A percentile compares a stretch with the other conserved stretches of the same genome.
Conservation (phyloP, 2,329 filamentous ascomycete genomes). For the Karstenula rhodostoma region DNA sequence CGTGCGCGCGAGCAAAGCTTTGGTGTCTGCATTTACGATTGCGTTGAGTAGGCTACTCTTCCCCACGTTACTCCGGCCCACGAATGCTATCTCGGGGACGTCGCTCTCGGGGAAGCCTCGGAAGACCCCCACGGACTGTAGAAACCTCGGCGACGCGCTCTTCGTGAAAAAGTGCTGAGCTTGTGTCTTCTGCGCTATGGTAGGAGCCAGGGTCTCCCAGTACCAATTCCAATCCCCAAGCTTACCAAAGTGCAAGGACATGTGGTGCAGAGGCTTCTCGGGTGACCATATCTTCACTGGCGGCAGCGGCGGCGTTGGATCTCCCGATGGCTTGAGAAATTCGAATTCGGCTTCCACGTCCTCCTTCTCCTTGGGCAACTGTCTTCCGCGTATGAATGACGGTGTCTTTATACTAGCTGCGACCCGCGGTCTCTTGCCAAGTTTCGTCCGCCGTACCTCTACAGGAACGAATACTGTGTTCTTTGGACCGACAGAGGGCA, state of each 20-base stretch:
- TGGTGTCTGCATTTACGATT: slow-evolving; percentile 57
- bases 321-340: slow-evolving; percentile 26
- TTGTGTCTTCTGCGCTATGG: slow-evolving; percentile 47
- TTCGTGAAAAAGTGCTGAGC: slow-evolving; percentile 56
- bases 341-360: not conserved
- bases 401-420: not conserved
- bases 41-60: slow-evolving; percentile 74
- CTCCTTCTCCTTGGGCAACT: not conserved
- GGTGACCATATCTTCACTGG: slow-evolving; percentile 14
- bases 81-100: slow-evolving; percentile 70
- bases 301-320: slow-evolving; percentile 11
- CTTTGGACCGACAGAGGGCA: too few relatives aligned
- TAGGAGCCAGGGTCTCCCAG: slow-evolving; percentile 42
- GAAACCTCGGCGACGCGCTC: slow-evolving; percentile 55
- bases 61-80: slow-evolving; percentile 75
- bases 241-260: slow-evolving; percentile 14
- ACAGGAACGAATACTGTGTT: not conserved
- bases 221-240: slow-evolving; percentile 41
- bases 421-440: not conserved
- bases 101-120: slow-evolving; percentile 63
- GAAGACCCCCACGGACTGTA: slow-evolving; percentile 69
- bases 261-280: slow-evolving; percentile 15
- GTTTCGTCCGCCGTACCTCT: not conserved
- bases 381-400: not conserved
- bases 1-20: slow-evolving; percentile 52